Base-by-base conservation (phyloP, 306 rosid genomes). In the Argentina anserina region DNA sequence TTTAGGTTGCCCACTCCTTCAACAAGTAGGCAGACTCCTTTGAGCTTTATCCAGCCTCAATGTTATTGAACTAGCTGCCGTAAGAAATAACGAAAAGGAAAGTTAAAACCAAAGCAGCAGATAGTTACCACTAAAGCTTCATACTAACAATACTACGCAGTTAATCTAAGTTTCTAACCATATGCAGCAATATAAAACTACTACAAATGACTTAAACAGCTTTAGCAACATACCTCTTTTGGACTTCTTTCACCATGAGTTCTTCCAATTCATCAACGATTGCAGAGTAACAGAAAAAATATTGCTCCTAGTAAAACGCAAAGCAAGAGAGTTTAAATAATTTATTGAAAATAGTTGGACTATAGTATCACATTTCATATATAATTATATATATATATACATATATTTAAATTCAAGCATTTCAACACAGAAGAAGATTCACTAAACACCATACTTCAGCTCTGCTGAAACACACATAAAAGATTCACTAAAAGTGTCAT, bases 241-340 rank as follows among this genome's bases (percentile, higher is more conserved):
- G 72, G 71, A 63, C 70, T 73, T 69, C 58, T 68, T 73, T 75
- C 55, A 46, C 53, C 66, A 88, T 77, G 50, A 88, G 90, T 80
- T 91, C 92, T 84, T 84, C 92, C 82, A 91, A 75, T 76, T 87
- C 95, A 60, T 89, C 92, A 63, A 84, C 55, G 69, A 85, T 84
- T 28, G 89, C 89, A 56, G 74, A 46, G 79, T 88, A 78, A 83
- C 95, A 87, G 81, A 87, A 91, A 72, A 23, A 6, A 72, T 80
- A 91, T 81, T 87, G 97, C 72, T 80, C 83, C 64, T 59, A 59
- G 4, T 7, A 6, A 59, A 29, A n/a, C 18, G 28, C n/a, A 59
- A 14, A 26, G 64, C 14, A 26, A 5, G 18, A 28, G 20, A 28
- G 11, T 59, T 26, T 0, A 7, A 26, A 25, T 3, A 25, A 0